A percentile compares a stretch with the other conserved stretches of the same genome.
Evolutionary conservation across 2,329 filamentous ascomycete genomes (phyloP).

Genomic region (Drechmeria coniospora): DNA sequence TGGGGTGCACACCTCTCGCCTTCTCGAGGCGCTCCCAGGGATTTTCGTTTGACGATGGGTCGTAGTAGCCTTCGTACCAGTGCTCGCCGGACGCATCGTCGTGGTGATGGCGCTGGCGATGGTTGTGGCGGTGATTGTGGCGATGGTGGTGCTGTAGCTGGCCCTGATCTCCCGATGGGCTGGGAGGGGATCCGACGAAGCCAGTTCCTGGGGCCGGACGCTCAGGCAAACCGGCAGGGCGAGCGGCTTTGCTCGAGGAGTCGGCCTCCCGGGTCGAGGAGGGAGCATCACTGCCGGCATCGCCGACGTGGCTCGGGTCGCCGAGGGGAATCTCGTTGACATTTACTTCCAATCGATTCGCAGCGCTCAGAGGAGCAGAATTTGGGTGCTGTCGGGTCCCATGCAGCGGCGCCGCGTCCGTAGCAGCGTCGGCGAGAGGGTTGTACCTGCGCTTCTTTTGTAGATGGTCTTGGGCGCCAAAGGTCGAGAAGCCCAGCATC

Average conservation of each 20-base stretch:
- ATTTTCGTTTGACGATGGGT: conserved; percentile 53
- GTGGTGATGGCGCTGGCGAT: conserved; percentile 6
- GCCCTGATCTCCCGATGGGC: neutral
- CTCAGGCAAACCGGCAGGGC: conserved; percentile 17
- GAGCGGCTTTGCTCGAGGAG: too few relatives aligned
- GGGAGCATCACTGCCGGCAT: too few relatives aligned
- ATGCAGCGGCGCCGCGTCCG: conserved; percentile 2
- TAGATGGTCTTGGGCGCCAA: conserved; percentile 38
- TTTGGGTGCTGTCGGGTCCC: neutral
- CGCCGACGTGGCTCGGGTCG: too few relatives aligned
- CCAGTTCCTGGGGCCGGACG: conserved; percentile 11
- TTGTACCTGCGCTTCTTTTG: conserved; percentile 56
- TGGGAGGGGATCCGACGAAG: conserved; percentile 2
- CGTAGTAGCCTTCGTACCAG: conserved; percentile 56
- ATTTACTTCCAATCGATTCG: too few relatives aligned
- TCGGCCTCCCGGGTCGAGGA: too few relatives aligned
- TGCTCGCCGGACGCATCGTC: conserved; percentile 15
- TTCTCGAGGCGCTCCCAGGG: conserved; percentile 50
- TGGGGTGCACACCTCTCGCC: conserved; percentile 23
- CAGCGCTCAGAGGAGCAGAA: too few relatives aligned
- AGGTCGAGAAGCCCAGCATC: conserved; percentile 59
- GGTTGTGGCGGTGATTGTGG: neutral
- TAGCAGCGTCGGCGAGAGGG: conserved; percentile 30
- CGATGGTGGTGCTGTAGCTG: neutral
- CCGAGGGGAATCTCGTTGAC: conserved; percentile 23